Evolutionary conservation across 1,284 basidiomycete species (phyloP).

Genomic region (Cryptococcus maquisensis): DNA sequence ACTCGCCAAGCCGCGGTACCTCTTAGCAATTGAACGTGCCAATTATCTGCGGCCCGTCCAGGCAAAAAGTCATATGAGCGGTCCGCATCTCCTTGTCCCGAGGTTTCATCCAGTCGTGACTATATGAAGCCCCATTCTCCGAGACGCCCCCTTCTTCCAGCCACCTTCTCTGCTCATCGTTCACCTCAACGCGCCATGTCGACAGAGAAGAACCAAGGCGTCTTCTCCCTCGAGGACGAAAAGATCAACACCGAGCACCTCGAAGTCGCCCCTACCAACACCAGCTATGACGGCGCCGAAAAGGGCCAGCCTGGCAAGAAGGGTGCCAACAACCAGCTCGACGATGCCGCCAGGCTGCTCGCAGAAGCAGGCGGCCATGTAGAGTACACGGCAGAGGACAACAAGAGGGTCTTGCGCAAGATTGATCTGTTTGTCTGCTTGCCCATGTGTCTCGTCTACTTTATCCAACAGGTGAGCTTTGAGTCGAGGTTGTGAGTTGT

Average conservation of each 20-base stretch:
- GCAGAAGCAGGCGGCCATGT: constrained; percentile 29
- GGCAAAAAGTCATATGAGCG: no score
- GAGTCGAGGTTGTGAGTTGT: not conserved
- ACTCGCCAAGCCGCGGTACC: no score
- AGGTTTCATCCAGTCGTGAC: no score
- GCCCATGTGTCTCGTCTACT: constrained; percentile 39
- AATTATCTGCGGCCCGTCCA: no score
- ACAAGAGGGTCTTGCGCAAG: constrained; percentile 29
- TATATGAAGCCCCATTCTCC: no score
- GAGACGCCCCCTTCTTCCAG: no score
- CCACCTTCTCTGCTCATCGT: not conserved
- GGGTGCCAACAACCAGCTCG: constrained; percentile 23
- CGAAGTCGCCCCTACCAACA: constrained; percentile 2
- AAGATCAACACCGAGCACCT: constrained; percentile 12
- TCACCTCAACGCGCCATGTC: not conserved
- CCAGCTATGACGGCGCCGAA: constrained; percentile 3
- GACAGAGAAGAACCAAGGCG: not conserved
- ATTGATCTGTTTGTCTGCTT: constrained; percentile 35
- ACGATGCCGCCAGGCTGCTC: constrained; percentile 35
- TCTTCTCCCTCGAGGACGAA: constrained; percentile 10
- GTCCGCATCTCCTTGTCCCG: no score
- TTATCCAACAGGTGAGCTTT: constrained; percentile 22
- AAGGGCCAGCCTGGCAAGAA: not conserved
- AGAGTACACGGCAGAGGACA: constrained; percentile 30
- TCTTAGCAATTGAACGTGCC: no score